These are phyloP conservation scores for Fulvia fulva DNA, from an alignment of 2,329 filamentous ascomycete species.

Conservation along the genomic window DNA sequence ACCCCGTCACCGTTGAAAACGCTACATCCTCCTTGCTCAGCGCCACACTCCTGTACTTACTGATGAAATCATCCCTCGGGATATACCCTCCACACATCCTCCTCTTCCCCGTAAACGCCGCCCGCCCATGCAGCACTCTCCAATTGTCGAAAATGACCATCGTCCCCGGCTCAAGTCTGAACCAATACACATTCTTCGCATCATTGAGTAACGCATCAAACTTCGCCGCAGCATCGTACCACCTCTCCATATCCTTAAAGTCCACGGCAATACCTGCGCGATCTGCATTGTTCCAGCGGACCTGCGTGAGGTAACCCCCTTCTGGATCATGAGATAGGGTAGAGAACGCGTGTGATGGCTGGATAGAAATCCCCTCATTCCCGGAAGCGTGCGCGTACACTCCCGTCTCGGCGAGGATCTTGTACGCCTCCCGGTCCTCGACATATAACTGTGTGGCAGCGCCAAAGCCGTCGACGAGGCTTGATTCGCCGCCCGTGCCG, in stretches of 20 bases:
- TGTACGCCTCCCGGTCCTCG: slow-evolving; percentile 55
- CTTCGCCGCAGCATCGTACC: slow-evolving; percentile 74
- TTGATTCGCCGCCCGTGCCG: slow-evolving; percentile 67
- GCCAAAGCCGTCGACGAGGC: slow-evolving; percentile 82
- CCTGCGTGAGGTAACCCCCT: slow-evolving; percentile 50
- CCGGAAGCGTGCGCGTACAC: slow-evolving; percentile 82
- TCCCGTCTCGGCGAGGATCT: slow-evolving; percentile 52
- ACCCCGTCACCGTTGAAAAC: slow-evolving; percentile 33
- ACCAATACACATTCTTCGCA: slow-evolving; percentile 67
- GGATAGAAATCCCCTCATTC: slow-evolving; percentile 76
- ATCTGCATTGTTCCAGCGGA: slow-evolving; percentile 94
- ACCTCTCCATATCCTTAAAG: slow-evolving; percentile 45
- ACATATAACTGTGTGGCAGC: slow-evolving; percentile 59
- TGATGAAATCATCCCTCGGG: slow-evolving; percentile 76
- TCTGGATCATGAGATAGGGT: slow-evolving; percentile 62
- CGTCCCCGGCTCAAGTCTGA: slow-evolving; percentile 73
- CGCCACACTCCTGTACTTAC: slow-evolving; percentile 70
- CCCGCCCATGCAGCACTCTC: slow-evolving; percentile 84
- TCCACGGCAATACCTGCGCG: slow-evolving; percentile 64
- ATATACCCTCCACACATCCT: slow-evolving; percentile 90
- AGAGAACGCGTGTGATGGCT: slow-evolving; percentile 65
- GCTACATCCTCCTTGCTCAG: slow-evolving; percentile 38
- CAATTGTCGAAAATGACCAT: slow-evolving; percentile 92
- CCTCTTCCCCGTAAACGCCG: slow-evolving; percentile 75
- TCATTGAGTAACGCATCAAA: slow-evolving; percentile 68